Percentiles rank a stretch among this genome's conserved stretches.
phyloP scores from a whole-genome alignment of 2,329 filamentous ascomycete species.

The Chrysoporthe deuterocubensis region DNA sequence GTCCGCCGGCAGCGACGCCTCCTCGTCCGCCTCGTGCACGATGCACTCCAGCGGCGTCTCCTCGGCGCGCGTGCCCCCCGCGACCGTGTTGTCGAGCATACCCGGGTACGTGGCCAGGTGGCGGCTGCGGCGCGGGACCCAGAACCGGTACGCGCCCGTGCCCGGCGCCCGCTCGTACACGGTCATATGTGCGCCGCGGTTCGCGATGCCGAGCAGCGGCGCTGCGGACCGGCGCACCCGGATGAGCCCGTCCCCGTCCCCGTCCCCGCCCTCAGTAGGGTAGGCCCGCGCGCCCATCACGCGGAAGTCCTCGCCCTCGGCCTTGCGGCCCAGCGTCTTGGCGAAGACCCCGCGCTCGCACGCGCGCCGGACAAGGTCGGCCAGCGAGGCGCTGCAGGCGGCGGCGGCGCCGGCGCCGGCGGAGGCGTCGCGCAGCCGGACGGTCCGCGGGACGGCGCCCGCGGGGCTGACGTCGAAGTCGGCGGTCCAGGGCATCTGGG shows the following conservation, averaged over 20 bases:
- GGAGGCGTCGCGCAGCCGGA: conserved; percentile 38
- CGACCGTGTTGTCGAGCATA: conserved; percentile 76
- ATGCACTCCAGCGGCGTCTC: conserved; percentile 68
- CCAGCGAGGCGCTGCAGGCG: conserved; percentile 44
- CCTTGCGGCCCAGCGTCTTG: conserved; percentile 33
- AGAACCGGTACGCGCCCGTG: conserved; percentile 53
- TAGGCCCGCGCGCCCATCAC: conserved; percentile 35
- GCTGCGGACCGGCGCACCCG: conserved; percentile 50
- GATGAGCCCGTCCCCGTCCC: conserved; percentile 28
- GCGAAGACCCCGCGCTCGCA: conserved; percentile 44
- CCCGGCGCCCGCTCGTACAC: conserved; percentile 55
- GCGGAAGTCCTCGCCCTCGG: conserved; percentile 42
- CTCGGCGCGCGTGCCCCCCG: conserved; percentile 68
- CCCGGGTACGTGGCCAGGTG: conserved; percentile 71
- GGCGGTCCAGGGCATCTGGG: conserved; percentile 50
- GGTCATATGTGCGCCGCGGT: conserved; percentile 66
- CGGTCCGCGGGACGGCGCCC: conserved; percentile 36
- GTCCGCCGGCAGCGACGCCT: conserved; percentile 67
- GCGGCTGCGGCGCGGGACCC: conserved; percentile 67
- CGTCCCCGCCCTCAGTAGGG: conserved; percentile 6
- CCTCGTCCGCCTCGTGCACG: conserved; percentile 70
- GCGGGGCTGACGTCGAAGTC: conserved; percentile 39
- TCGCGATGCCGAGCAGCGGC: conserved; percentile 64
- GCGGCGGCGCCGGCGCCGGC: conserved; percentile 33
- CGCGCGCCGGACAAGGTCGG: conserved; percentile 44